Evolutionary conservation across 805 yeast species (phyloP), one percentile per base, ranked within the genome.

Genomic region (Candida mattraensis): DNA sequence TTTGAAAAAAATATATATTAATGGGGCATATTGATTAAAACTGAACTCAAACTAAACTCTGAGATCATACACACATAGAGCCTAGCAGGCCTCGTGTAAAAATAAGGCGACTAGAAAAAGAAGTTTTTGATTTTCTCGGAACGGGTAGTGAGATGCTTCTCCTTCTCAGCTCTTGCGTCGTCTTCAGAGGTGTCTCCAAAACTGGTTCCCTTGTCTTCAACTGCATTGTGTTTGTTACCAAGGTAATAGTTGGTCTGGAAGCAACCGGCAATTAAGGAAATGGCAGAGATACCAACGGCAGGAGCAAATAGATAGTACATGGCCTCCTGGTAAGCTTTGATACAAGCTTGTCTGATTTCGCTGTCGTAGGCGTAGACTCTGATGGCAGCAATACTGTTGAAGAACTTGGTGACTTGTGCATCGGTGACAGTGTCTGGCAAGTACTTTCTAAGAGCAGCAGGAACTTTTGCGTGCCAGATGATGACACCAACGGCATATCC

Each of bases 401-500:
- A 66, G 29, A 50, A 52, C 16, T 42, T 45, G 12, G 66, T 66
- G 22, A 66, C 39, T 9, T 24, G 18, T 8, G 7, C 15, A 8
- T 32, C 35, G 7, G 31, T 15, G 13, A 32, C 24, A 13, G 40
- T 24, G 19, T 25, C 33, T 8, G 39, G 37, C 9, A 40, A 17
- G 37, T 52, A 48, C 24, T 54, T 40, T 36, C 51, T 47, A 37
- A 67, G 49, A 23, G 53, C 47, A 4, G n/a, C 41, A 7, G 63
- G 64, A 39, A 64, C 33, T 40, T 62, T 61, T 5, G 49, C 24
- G 17, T 36, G 25, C 67, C 67, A 61, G 14, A 67, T 50, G 18
- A 64, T 63, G 38, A 61, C 64, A 17, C 63, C 56, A 33, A 65
- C 49, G 3, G 69, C 68, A 24, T 57, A 37, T 11, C 69, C 70